Base-by-base conservation (phyloP, 2,329 filamentous ascomycete genomes). In the Arthrocladium fulminans region DNA sequence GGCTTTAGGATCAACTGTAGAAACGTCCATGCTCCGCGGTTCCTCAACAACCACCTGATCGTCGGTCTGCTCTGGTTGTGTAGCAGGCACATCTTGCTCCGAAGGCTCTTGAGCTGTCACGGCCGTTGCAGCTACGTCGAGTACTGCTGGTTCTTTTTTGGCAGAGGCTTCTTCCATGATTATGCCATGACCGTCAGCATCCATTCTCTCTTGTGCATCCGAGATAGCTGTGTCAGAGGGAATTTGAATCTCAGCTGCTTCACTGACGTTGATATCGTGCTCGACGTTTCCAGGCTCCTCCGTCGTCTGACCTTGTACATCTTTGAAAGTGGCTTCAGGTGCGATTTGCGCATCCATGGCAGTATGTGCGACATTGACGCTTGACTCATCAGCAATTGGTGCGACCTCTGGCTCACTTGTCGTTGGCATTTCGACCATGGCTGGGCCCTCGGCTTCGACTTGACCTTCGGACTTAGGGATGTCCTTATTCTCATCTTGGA, bases 1-100 rank as follows among this genome's bases (percentile, higher is more conserved):
- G 17, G 22, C 34, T 45, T 34, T 45, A 6, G 37, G 29, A 34
- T 24, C 23, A 15, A 40, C 40, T n/a, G 49, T 8, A 17, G 43
- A 17, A 27, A 23, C n/a, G 19, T 35, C 19, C 3, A 13, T n/a
- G 10, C 13, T 13, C 39, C n/a, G 20, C 3, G 24, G 12, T 7
- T 44, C 40, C 17, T 43, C 40, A 27, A 30, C 4, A 17, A 23
- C 40, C 29, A 22, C 15, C 9, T 17, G 7, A 10, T n/a, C 22
- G 24, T 24, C 6, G 24, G 8, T 25, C 3, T 22, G 5, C 24
- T 27, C 39, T n/a, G 22, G 13, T n/a, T 9, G 8, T 9, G 8
- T 20, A 22, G 20, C 41, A 41, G 39, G 24, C 7, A 34, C 35
- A 23, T 37, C 13, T 25, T 22, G 20, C 12, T 6, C 22, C 15